Conservation (phyloP, 257 asterid genomes). For the Salvia rosmarinus region DNA sequence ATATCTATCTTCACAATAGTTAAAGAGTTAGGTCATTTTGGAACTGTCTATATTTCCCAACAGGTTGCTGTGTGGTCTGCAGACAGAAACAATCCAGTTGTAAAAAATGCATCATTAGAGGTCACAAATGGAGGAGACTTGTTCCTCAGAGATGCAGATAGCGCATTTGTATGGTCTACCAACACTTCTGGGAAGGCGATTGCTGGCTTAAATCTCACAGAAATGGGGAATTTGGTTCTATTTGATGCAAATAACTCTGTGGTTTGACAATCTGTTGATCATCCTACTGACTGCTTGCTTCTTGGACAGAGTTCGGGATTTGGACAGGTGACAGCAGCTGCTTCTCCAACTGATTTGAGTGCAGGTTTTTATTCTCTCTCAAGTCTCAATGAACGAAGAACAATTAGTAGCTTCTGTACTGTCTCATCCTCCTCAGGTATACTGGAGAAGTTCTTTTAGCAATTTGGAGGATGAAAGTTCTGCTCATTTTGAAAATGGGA, state of each 20-base stretch:
- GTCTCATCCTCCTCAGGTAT: slow-evolving; percentile 1
- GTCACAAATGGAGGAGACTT: too few relatives aligned
- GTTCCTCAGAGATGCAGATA: not conserved
- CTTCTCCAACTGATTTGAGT: not conserved
- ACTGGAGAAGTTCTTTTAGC: too few relatives aligned
- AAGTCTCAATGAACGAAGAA: too few relatives aligned
- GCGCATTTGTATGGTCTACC: not conserved
- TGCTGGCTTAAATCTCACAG: not conserved
- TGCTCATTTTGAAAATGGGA: too few relatives aligned
- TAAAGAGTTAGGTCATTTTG: too few relatives aligned
- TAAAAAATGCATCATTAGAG: not conserved
- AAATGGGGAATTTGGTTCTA: not conserved
- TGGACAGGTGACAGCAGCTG: not conserved
- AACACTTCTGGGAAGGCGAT: not conserved
- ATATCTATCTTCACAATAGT: slow-evolving; percentile 42
- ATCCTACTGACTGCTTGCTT: not conserved
- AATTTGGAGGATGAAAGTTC: too few relatives aligned
- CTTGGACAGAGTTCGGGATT: not conserved
- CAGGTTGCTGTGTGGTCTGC: slow-evolving; percentile 16
- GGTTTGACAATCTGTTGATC: not conserved
- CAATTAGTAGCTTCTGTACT: not conserved
- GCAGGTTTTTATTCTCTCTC: too few relatives aligned
- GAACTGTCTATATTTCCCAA: too few relatives aligned
- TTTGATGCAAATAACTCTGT: not conserved
- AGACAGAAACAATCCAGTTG: not conserved